Conservation (phyloP, 768 basidiomycete genomes). For the Mrakia frigida region DNA sequence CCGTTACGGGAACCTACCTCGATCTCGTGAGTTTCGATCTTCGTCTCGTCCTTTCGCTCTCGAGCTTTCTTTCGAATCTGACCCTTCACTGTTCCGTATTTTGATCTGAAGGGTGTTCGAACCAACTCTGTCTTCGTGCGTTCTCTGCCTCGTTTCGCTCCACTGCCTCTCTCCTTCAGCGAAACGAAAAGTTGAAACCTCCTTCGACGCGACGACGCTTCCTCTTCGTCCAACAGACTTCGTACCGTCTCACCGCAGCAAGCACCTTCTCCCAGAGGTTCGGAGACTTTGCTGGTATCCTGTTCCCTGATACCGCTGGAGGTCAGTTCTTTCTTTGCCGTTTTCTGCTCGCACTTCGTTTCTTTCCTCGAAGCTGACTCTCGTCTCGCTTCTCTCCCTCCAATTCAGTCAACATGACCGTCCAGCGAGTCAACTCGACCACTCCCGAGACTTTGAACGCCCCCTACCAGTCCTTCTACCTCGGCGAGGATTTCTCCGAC, state of each 20-base stretch:
- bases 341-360: background rate
- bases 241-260: slow-evolving; percentile 54
- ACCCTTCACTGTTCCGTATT: too few relatives aligned
- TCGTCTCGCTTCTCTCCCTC: background rate
- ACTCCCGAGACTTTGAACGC: slow-evolving; percentile 50
- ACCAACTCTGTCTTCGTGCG: slow-evolving; percentile 12
- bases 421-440: slow-evolving; percentile 52
- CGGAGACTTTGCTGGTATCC: slow-evolving; percentile 56
- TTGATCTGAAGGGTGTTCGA: background rate
- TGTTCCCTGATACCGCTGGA: slow-evolving; percentile 45
- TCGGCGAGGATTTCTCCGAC: slow-evolving; percentile 51
- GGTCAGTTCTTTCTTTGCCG: background rate
- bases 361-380: background rate
- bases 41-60: background rate
- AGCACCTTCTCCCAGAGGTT: slow-evolving; percentile 56
- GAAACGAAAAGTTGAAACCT: background rate
- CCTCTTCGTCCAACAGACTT: slow-evolving; percentile 42
- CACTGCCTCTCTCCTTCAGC: background rate
- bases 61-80: background rate
- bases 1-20: slow-evolving; percentile 60
- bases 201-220: too few relatives aligned
- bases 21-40: slow-evolving; percentile 48
- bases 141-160: too few relatives aligned
- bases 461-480: slow-evolving; percentile 53
- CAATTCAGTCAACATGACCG: slow-evolving; percentile 47